phyloP scores from a whole-genome alignment of 495 filamentous ascomycete species.

The Xylaria cubensis region DNA sequence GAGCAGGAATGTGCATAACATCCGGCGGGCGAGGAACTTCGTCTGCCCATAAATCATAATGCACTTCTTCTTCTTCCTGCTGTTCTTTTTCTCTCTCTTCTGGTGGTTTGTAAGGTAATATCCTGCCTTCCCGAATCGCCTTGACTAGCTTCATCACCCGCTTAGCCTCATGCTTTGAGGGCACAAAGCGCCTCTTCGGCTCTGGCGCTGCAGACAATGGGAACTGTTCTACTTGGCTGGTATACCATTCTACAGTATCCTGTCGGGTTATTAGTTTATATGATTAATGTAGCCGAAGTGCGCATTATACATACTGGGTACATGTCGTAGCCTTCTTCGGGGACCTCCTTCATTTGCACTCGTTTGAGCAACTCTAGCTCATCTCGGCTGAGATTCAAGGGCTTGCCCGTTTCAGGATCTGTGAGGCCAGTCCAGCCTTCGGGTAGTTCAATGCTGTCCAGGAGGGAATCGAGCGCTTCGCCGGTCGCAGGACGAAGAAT shows the following conservation, averaged over 20 bases:
- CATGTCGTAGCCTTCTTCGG: conserved; percentile 86
- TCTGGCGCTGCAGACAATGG: conserved; percentile 93
- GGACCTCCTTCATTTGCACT: conserved; percentile 88
- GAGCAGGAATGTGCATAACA: conserved; percentile 94
- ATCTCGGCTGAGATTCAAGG: conserved; percentile 82
- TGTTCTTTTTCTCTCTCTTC: conserved; percentile 75
- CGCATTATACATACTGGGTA: conserved; percentile 66
- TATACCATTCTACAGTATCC: conserved; percentile 92
- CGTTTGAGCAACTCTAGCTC: conserved; percentile 88
- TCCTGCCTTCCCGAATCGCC: conserved; percentile 92
- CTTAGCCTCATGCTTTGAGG: conserved; percentile 98
- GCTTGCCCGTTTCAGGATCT: conserved; percentile 90
- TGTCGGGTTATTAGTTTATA: conserved; percentile 39
- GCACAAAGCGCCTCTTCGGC: conserved; percentile 92
- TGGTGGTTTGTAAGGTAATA: conserved; percentile 87
- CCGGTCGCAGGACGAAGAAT: conserved; percentile 95
- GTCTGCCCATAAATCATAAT: conserved; percentile 94
- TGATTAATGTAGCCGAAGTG: background rate
- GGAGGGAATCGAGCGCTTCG: conserved; percentile 88
- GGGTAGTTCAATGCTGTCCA: conserved; percentile 97
- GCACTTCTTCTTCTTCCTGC: conserved; percentile 67
- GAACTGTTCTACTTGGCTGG: conserved; percentile 88
- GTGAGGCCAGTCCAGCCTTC: conserved; percentile 98
- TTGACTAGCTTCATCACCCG: conserved; percentile 97
- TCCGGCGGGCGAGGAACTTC: conserved; percentile 84